Evolutionary conservation across 2,329 filamentous ascomycete species (phyloP), one percentile per base, ranked within the genome.

Genomic region (Penicillium corylophilum): DNA sequence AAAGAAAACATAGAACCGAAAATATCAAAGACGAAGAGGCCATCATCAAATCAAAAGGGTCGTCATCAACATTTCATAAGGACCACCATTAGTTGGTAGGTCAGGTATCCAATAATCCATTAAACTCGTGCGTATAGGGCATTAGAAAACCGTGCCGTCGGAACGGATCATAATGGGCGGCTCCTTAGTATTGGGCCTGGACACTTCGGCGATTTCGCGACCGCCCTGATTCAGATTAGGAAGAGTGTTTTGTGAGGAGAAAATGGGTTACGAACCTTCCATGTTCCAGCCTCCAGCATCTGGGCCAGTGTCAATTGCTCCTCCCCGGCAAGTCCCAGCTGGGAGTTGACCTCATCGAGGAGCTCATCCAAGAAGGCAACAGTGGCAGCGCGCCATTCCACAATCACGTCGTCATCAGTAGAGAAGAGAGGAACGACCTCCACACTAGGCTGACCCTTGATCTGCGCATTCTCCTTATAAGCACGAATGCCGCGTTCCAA

Each of bases 141-240:
- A 65, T 71, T 84, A 96, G 71, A 99, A 97, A 60, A 99, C 90
- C 22, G 94, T 97, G 56, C 94, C 94, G 71, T 99, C 94, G 59
- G 90, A 96, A 61, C 95, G 82, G 64, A 97, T 96, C 75, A 96
- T 86, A 67, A 99, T 97, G 4, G 94, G 94, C 28, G 93, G 90
- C 70, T 95, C 90, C 75, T 94, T 96, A 46, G 94, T 97, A 66
- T 96, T 97, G 20, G 94, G 94, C 62, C 94, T 82, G 62, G 90
- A 93, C 59, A 96, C 90, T 76, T 96, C 93, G 57, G 94, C 94
- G 69, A 97, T 88, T 75, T 97, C 94, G 67, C 94, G 86, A 53
- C 94, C 94, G 64, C 93, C 93, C 92, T 84, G 58, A 39, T 44
- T 13, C 56, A 83, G 46, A 56, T 68, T 66, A 65, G 67, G 8